A percentile compares a stretch with the other conserved stretches of the same genome.
Conservation (phyloP, 208 protist species). For the Endotrypanum monterogeii region DNA sequence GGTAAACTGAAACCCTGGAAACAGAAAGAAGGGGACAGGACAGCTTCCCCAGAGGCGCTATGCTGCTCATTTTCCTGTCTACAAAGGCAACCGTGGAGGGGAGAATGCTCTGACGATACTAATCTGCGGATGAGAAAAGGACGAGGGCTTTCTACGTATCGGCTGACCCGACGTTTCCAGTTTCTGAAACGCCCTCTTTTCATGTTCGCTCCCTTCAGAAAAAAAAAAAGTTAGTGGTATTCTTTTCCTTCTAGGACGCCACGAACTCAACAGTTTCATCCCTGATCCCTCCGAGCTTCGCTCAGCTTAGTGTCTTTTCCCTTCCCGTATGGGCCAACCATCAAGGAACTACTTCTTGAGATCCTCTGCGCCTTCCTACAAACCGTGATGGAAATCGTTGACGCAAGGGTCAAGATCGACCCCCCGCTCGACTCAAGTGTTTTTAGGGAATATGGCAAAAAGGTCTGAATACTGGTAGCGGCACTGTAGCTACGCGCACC, state of each 20-base stretch:
- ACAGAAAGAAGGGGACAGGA: background rate
- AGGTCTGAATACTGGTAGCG: slow-evolving; percentile 42
- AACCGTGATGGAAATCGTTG: slow-evolving; percentile 24
- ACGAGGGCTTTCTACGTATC: background rate
- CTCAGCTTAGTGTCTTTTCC: background rate
- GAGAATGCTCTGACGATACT: background rate
- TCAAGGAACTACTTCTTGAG: background rate
- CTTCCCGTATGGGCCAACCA: background rate
- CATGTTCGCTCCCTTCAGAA: background rate
- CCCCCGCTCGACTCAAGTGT: slow-evolving; percentile 30
- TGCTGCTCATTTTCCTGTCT: background rate
- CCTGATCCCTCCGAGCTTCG: background rate
- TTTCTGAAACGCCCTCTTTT: background rate
- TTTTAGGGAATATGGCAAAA: slow-evolving; percentile 52
- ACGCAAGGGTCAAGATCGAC: slow-evolving; percentile 22
- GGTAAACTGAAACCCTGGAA: background rate
- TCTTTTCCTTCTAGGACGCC: background rate
- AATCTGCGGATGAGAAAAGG: background rate
- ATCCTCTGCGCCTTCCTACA: background rate
- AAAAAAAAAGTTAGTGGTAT: background rate
- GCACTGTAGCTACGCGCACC: slow-evolving; percentile 39
- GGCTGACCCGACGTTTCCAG: background rate
- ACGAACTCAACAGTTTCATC: background rate
- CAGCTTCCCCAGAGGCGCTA: background rate
- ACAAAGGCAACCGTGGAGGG: background rate